These are phyloP conservation scores for Ochromonadaceae sp. DNA, from an alignment of 352 stramenopile genomes.

Conservation along the genomic window DNA sequence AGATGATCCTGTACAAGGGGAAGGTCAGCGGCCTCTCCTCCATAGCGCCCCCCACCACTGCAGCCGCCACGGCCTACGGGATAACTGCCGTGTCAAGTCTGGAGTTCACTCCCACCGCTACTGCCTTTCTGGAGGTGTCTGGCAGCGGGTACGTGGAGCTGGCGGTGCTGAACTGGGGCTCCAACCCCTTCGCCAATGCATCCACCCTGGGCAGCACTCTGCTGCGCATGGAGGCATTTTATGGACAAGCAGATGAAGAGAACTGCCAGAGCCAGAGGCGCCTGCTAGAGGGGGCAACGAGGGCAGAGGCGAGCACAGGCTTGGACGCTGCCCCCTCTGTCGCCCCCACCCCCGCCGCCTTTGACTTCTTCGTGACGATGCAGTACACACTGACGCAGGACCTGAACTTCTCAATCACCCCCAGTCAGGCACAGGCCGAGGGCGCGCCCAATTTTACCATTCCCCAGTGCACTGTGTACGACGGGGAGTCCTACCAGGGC, in stretches of 20 bases:
- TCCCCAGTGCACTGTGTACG: neutral
- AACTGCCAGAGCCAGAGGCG: no score
- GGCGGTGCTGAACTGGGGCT: neutral
- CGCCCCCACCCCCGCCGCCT: neutral
- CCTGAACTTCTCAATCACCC: neutral
- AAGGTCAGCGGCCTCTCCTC: no score
- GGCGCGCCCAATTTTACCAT: constrained; percentile 1
- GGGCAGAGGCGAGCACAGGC: no score
- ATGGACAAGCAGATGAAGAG: neutral
- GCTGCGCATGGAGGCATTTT: neutral
- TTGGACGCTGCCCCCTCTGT: no score
- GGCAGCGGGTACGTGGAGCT: neutral
- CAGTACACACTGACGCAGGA: neutral
- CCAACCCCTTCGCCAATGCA: neutral
- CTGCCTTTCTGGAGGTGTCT: no score
- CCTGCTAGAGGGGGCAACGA: no score
- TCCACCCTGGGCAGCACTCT: neutral
- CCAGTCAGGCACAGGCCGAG: neutral
- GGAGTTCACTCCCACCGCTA: no score
- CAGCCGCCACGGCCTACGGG: no score
- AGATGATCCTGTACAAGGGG: no score
- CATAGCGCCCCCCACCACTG: no score
- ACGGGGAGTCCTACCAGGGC: neutral
- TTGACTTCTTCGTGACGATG: neutral
- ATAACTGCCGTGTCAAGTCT: no score